Base-by-base conservation (phyloP, 2,329 filamentous ascomycete genomes). In the Blumeria graminis region DNA sequence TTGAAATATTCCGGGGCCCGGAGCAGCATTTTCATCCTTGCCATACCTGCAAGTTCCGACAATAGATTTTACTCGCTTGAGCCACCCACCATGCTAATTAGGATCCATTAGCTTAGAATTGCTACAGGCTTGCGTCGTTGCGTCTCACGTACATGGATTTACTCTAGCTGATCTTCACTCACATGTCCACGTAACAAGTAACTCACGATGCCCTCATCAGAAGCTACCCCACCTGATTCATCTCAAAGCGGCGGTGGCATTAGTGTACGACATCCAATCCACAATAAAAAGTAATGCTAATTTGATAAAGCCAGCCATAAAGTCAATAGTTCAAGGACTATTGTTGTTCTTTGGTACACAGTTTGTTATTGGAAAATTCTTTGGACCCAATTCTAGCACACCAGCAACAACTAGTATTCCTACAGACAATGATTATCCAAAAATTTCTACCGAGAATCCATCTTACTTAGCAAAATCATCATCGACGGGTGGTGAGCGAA, bases 401-500 rank as follows among this genome's bases (percentile, higher is more conserved):
- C 61, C 61, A 1, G 71, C 74, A 55, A 69, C 72, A 35, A 70
- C 72, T 18, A 72, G 71, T 62, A 71, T 76, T 58, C 71, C 76
- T 56, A 78, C 78, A 57, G 71, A 76, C 51, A 62, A 71, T 14
- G 71, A 71, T 58, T 73, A 79, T 22, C 71, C 76, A 48, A 70
- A 71, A 56, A 78, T 76, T 62, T 72, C 71, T 34, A 75, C 70
- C 55, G 71, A 71, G 18, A 79, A 86, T 56, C 81, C 82, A 33
- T 69, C 80, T 16, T 88, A 80, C 66, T 71, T 74, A 56, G 72
- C 81, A 59, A 77, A 84, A 55, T 81, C 84, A n/a, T 68, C 72
- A 58, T 71, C 81, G 65, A 68, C 80, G 69, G 73, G 78, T 58
- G 78, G 77, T 61, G 81, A 80, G 22, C 69, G 74, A 55, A 82